Base-by-base conservation (phyloP, 495 filamentous ascomycete species). In the Trichoderma reesei region DNA sequence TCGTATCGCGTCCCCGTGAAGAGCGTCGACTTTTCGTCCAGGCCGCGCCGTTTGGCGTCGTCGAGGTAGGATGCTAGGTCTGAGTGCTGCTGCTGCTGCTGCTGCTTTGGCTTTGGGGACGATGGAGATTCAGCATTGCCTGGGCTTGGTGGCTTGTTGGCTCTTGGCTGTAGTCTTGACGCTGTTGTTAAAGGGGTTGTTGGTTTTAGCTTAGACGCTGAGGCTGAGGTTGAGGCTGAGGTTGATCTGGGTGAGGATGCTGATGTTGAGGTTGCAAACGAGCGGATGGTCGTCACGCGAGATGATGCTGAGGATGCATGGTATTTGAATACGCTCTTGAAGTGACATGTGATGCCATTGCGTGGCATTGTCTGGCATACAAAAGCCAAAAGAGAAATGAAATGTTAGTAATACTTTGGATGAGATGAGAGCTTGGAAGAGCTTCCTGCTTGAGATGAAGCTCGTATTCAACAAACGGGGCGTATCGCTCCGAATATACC, bases 51-150 rank as follows among this genome's bases (percentile, higher is more conserved):
- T 10, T 79, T 65, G 26, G 89, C 88, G 76, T 96, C 87, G 62
- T 80, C 73, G 63, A 90, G 79, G 75, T 94, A 97, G 16, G 88
- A 84, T 4, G 78, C 68, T 14, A 92, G 81, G 74, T 87, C 80
- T 70, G 83, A 71, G 75, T 96, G 91, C 64, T 82, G 74, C 38
- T 39, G 38, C 38, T 11, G 38, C 26, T 26, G 26, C 26, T 39
- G 38, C 38, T 39, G 38, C 38, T 39, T 2, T 39, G 6, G 38
- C 38, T 39, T 39, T 26, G 26, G 26, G 26, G 26, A 26, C 26
- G 26, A 26, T 26, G 26, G 26, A 26, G 26, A 26, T 26, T 26
- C 26, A 26, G 26, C 26, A 26, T 26, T 26, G 26, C 26, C 26
- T 26, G 26, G 26, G 26, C 26, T 26, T 26, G 26, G 26, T 26